Base-by-base conservation (phyloP, 352 stramenopile genomes). In the Phytophthora podocarpi region DNA sequence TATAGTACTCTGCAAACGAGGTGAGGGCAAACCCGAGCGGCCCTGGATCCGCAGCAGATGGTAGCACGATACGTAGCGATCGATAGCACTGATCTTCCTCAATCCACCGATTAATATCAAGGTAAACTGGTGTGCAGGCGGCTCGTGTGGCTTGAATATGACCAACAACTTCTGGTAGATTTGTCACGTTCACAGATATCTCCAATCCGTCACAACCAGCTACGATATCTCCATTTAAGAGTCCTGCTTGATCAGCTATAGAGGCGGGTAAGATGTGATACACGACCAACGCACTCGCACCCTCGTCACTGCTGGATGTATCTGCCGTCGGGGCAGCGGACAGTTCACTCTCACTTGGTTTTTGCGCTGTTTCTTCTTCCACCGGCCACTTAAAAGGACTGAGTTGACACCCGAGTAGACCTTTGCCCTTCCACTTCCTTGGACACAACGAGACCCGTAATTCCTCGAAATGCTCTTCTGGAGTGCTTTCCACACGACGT, bases 391-490 rank as follows among this genome's bases (percentile, higher is more conserved):
- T 85, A 60, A 82, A 89, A 23, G 81, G 78, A 42, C 72, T 80
- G 4, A 90, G 47, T 36, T 90, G 76, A 31, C 78, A 90, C 0
- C 81, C 81, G 2, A 90, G 70, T 2, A 90, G 54, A 0, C 81
- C 81, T 54, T 89, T 90, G 13, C 78, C 81, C 15, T 72, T 69
- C 81, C 81, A 90, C 52, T 90, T 87, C 1, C 58, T 75, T 0
- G 81, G 78, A 37, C 67, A 63, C 1, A 76, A 18, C 4, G 63
- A 51, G 7, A 68, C 55, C 10, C 24, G 43, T 2, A 56, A 5
- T 18, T 76, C 61, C 18, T 73, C 21, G 11, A 72, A 72, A 3
- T 30, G 2, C 7, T 49, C 46, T 11, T 36, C 36, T 40, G 18
- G n/a, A 4, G 10, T 21, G 18, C 36, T 1, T 6, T 64, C 20